Percentiles rank a stretch among this genome's conserved stretches.
These are phyloP conservation scores for Fusarium acutatum DNA, from an alignment of 2,329 filamentous ascomycete species.

Conservation along the genomic window DNA sequence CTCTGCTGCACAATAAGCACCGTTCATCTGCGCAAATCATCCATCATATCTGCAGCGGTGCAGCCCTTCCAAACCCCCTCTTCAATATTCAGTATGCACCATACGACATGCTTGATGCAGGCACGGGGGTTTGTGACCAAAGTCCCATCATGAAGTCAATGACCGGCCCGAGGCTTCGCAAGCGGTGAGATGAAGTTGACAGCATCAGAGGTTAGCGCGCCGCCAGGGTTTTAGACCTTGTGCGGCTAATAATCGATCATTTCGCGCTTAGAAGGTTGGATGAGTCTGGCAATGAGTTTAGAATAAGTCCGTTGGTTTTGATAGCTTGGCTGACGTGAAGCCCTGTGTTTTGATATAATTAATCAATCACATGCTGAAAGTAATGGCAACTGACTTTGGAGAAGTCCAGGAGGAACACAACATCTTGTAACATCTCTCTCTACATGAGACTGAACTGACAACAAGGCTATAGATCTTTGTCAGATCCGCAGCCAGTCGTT, in stretches of 20 bases:
- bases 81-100: neutral
- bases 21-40: neutral
- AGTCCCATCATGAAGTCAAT: slow-evolving; percentile 22
- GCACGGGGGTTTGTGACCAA: slow-evolving; percentile 17
- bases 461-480: slow-evolving; percentile 24
- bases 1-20: slow-evolving; percentile 11
- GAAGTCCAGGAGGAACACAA: neutral
- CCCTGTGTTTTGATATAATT: neutral
- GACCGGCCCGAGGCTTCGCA: slow-evolving; percentile 14
- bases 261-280: slow-evolving; percentile 16
- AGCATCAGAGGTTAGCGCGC: slow-evolving; percentile 26
- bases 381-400: neutral
- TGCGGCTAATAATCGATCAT: slow-evolving; percentile 32
- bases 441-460: slow-evolving; percentile 6
- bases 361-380: neutral
- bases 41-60: neutral
- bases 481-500: slow-evolving; percentile 26
- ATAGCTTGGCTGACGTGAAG: slow-evolving; percentile 1
- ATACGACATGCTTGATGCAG: slow-evolving; percentile 17
- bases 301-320: neutral
- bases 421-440: neutral
- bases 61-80: neutral
- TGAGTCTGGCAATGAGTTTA: slow-evolving; percentile 12
- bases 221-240: slow-evolving; percentile 27
- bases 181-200: slow-evolving; percentile 37